Evolutionary conservation across 148 eudicot genomes (phyloP).

Genomic region (Rhododendron griersonianum): DNA sequence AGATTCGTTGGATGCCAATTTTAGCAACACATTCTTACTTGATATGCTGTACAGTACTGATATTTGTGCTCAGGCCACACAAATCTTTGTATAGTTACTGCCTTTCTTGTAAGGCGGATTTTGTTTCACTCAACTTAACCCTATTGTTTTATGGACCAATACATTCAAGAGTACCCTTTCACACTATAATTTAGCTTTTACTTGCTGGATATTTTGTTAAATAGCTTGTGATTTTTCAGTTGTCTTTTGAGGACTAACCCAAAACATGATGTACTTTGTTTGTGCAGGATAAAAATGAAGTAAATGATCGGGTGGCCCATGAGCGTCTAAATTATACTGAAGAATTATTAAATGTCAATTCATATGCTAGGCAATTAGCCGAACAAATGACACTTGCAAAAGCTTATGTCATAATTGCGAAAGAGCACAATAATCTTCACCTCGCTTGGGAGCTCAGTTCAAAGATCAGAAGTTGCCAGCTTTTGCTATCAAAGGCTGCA

Average conservation of each 20-base stretch:
- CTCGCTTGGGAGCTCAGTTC: slow-evolving; percentile 81
- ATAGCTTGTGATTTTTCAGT: slow-evolving; percentile 5
- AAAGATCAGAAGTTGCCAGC: slow-evolving; percentile 63
- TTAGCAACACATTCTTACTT: background rate
- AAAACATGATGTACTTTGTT: slow-evolving; percentile 3
- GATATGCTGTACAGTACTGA: background rate
- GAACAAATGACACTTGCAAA: slow-evolving; percentile 79
- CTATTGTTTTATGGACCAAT: background rate
- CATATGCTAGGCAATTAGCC: slow-evolving; percentile 68
- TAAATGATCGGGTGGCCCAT: slow-evolving; percentile 16
- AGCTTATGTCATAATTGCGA: slow-evolving; percentile 77
- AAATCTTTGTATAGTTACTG: background rate
- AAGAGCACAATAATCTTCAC: slow-evolving; percentile 70
- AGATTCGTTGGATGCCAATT: background rate
- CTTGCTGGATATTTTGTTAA: background rate
- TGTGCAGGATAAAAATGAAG: slow-evolving; percentile 39
- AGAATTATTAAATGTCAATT: slow-evolving; percentile 40
- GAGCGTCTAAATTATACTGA: slow-evolving; percentile 40
- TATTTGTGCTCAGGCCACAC: background rate
- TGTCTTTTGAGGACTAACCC: slow-evolving; percentile 1
- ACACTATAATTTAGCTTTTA: background rate
- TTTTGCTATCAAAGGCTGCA: slow-evolving; percentile 78
- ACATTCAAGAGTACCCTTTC: background rate
- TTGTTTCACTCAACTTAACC: background rate
- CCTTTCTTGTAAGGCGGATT: background rate